Evolutionary conservation across 495 filamentous ascomycete genomes (phyloP).

Genomic region (Polyplosphaeria fusca): DNA sequence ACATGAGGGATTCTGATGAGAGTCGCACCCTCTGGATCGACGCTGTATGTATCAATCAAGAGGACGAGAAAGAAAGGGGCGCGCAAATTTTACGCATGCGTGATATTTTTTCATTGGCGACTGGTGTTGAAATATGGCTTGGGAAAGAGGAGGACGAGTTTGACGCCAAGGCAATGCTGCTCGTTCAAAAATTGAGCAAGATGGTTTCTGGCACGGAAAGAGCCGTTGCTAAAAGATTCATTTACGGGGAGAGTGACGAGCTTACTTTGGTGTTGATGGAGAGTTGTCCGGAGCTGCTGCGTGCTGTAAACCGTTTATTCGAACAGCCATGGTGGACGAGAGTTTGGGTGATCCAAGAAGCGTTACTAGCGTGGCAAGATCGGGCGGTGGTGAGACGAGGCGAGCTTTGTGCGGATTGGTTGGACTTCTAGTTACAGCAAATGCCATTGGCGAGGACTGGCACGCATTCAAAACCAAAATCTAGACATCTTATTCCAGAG

Average conservation of each 20-base stretch:
- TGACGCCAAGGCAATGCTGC: background rate
- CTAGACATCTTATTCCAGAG: background rate
- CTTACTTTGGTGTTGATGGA: background rate
- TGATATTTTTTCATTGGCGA: background rate
- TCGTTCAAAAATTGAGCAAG: background rate
- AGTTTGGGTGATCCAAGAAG: slow-evolving; percentile 3
- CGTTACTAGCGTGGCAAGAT: background rate
- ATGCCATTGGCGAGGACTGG: background rate
- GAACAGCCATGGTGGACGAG: slow-evolving; percentile 4
- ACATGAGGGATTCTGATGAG: background rate
- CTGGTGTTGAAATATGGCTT: slow-evolving; percentile 1
- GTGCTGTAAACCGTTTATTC: background rate
- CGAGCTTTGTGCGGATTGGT: background rate
- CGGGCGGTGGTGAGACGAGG: background rate
- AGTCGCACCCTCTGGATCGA: slow-evolving; percentile 6
- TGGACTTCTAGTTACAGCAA: background rate
- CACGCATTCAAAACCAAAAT: background rate
- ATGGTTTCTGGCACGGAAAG: background rate
- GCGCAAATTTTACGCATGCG: slow-evolving; percentile 5
- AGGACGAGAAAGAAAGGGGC: slow-evolving; percentile 5
- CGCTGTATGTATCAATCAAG: slow-evolving; percentile 21
- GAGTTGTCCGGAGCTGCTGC: background rate
- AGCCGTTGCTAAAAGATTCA: background rate
- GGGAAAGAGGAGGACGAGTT: background rate
- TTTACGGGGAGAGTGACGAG: background rate